A percentile compares a stretch with the other conserved stretches of the same genome.
These are phyloP conservation scores for Pseudonitzschia multistriata DNA, from an alignment of 108 stramenopile genomes.

Conservation along the genomic window DNA sequence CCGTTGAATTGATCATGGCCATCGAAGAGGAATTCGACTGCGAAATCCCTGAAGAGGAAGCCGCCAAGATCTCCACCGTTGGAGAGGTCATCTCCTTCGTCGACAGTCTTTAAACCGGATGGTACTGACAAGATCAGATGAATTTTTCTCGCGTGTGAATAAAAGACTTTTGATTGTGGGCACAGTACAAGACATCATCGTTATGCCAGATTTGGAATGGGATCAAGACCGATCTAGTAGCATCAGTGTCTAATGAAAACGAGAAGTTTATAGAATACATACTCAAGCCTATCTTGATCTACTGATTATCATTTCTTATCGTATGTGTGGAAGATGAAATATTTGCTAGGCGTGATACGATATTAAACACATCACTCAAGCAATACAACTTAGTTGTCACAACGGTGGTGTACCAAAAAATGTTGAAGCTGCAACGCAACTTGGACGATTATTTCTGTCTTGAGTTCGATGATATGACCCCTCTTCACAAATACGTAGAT, in stretches of 20 bases:
- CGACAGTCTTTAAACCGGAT: conserved; percentile 38
- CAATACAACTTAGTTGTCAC: too few species aligned
- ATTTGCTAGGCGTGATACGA: too few species aligned
- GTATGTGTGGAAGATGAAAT: too few species aligned
- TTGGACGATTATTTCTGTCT: too few species aligned
- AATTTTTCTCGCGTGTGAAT: background rate
- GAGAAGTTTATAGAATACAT: background rate
- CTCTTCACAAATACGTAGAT: too few species aligned
- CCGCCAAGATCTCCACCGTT: conserved; percentile 89
- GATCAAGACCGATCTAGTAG: background rate
- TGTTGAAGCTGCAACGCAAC: too few species aligned
- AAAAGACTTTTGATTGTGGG: background rate
- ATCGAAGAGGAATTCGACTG: conserved; percentile 97
- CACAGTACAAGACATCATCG: background rate
- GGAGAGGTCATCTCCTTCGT: conserved; percentile 90
- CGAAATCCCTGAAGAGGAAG: conserved; percentile 96
- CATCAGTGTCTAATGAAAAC: background rate
- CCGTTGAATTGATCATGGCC: conserved; percentile 96
- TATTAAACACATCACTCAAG: too few species aligned
- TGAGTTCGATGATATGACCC: too few species aligned
- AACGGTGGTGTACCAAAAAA: too few species aligned
- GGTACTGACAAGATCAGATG: background rate
- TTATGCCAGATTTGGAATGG: background rate
- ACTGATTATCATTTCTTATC: too few species aligned
- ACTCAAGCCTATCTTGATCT: background rate